Conservation (phyloP, 129 eudicot species). For the Arctium lappa region DNA sequence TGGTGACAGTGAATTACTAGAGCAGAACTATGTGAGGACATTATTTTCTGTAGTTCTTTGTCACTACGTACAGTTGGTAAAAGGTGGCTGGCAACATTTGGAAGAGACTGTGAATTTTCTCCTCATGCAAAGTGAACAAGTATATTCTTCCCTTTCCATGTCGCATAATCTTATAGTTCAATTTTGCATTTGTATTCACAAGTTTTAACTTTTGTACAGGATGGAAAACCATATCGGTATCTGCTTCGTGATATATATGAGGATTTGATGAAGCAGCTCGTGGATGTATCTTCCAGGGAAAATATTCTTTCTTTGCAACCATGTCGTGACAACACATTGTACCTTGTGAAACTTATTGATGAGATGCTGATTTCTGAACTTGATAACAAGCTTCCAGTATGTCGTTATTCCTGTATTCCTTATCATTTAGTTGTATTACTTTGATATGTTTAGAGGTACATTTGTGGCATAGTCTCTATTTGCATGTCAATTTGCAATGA, state of each 20-base stretch:
- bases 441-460: neutral
- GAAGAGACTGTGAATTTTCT: conserved; percentile 92
- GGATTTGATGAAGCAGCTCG: conserved; percentile 60
- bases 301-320: conserved; percentile 78
- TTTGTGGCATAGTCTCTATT: neutral
- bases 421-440: neutral
- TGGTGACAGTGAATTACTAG: conserved; percentile 42
- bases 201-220: conserved; percentile 40
- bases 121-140: conserved; percentile 68
- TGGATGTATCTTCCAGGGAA: conserved; percentile 66
- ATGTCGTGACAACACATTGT: conserved; percentile 94
- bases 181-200: neutral
- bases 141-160: conserved; percentile 29
- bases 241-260: conserved; percentile 80
- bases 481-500: neutral
- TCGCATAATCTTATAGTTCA: neutral
- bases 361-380: conserved; percentile 86
- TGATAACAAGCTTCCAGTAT: conserved; percentile 81
- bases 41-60: conserved; percentile 74
- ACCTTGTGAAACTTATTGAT: conserved; percentile 77
- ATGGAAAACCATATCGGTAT: conserved; percentile 53
- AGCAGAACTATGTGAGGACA: conserved; percentile 55
- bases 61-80: conserved; percentile 60
- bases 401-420: neutral
- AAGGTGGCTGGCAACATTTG: conserved; percentile 96